Evolutionary conservation across 352 stramenopile species (phyloP).

Genomic region (Phytophthora brassicae): DNA sequence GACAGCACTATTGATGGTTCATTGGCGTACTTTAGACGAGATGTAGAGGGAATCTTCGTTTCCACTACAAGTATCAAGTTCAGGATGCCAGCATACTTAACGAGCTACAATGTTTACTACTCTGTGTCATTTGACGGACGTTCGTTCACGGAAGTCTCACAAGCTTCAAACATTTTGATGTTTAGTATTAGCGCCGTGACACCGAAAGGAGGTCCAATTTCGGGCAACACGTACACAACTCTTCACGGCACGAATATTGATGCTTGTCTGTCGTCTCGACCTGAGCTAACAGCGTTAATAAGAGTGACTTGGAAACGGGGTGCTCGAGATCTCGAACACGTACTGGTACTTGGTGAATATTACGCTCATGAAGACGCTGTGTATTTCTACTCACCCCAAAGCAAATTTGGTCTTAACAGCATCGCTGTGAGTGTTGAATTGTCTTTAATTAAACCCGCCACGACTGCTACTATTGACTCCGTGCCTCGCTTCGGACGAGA

Average conservation of each 20-base stretch:
- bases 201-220: conserved; percentile 61
- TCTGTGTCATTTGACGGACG: conserved; percentile 59
- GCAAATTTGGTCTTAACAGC: conserved; percentile 73
- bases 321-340: conserved; percentile 58
- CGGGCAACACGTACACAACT: conserved; percentile 69
- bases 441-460: conserved; percentile 27
- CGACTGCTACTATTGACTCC: neutral
- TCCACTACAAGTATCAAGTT: conserved; percentile 44
- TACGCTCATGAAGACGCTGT: conserved; percentile 63
- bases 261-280: conserved; percentile 39
- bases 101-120: conserved; percentile 67
- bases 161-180: conserved; percentile 40
- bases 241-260: conserved; percentile 66
- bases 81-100: conserved; percentile 45
- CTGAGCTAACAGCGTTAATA: conserved; percentile 37
- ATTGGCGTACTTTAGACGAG: conserved; percentile 33
- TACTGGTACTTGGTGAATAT: conserved; percentile 54
- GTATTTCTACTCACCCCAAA: conserved; percentile 80
- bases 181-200: conserved; percentile 56
- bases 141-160: conserved; percentile 45
- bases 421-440: conserved; percentile 62
- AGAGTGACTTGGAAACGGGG: conserved; percentile 62
- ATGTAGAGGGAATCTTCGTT: conserved; percentile 44
- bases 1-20: conserved; percentile 39
- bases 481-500: conserved; percentile 53